Evolutionary conservation across 2,329 filamentous ascomycete species (phyloP), one percentile per base, ranked within the genome.

Genomic region (Whalleya microplaca): DNA sequence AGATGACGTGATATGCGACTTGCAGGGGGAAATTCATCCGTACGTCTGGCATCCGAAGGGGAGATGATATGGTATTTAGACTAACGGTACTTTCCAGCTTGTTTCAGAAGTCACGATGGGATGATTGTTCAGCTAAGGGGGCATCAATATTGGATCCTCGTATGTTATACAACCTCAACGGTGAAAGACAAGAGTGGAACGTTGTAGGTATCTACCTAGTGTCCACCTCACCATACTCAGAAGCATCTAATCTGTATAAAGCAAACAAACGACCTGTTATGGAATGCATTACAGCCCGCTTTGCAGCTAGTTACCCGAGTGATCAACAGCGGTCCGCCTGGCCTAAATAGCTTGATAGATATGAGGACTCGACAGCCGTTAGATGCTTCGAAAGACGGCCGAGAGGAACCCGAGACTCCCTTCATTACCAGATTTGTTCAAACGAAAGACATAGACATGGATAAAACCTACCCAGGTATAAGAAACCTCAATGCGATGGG

Each of bases 201-300:
- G 50, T 54, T 20, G 69, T 71, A 45, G 58, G 66, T 66, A 21
- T 8, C 16, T 8, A 23, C 44, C n/a, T 32, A 27, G 37, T 21
- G 29, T 9, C 32, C 5, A 12, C 32, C 10, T 14, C 10, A 7
- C 14, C 9, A 37, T 29, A 12, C 12, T 37, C 32, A 6, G 14
- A 42, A 16, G 21, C 12, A 21, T 48, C 51, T 19, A 54, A 21
- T 9, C 41, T 8, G 12, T 8, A 12, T 18, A 9, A 27, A 68
- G 66, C 5, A 0, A 9, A 60, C 41, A 2, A 71, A 72, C 44
- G 58, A 66, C 23, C 16, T 21, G 1, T 3, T 72, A 8, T 72
- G 69, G 69, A 10, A 51, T 0, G 68, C 67, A 1, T 3, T 72
- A n/a, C 65, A 66, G 44, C 69, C 69, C 3, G 63, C 68, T 1